phyloP scores from a whole-genome alignment of 441 rosid species.

The Aleurites moluccanus region DNA sequence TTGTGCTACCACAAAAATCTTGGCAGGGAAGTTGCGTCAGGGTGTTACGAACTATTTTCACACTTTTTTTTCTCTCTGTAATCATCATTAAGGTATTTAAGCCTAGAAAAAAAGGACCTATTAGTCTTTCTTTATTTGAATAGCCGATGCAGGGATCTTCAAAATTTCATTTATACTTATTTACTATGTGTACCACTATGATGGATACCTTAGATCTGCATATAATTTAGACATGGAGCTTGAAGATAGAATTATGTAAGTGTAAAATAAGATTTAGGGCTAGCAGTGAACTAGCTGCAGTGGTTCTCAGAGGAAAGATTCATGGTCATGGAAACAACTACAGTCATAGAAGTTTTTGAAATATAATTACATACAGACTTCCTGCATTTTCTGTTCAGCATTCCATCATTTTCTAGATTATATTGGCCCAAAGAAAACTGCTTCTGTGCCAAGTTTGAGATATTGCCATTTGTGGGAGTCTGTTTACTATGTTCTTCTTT shows the following conservation, averaged over 20 bases:
- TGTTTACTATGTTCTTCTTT: neutral
- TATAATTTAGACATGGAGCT: neutral
- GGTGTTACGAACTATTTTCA: neutral
- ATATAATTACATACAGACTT: neutral
- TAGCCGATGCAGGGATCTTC: neutral
- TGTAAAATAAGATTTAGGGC: neutral
- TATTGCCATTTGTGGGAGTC: neutral
- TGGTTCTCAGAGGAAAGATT: neutral
- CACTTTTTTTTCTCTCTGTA: neutral
- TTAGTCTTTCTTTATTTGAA: neutral
- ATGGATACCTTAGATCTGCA: neutral
- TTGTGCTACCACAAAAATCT: neutral
- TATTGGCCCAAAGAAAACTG: neutral
- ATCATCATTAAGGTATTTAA: neutral
- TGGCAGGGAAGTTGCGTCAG: neutral
- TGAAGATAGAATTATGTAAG: neutral
- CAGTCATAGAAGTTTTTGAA: neutral
- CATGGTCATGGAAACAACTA: neutral
- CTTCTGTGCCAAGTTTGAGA: neutral
- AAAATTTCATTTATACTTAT: neutral
- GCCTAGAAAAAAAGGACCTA: neutral
- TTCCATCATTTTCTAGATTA: neutral
- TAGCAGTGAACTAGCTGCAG: neutral
- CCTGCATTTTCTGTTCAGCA: neutral
- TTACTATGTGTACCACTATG: neutral